Evolutionary conservation across 2,329 filamentous ascomycete species (phyloP).

Genomic region (Shiraia bambusicola): DNA sequence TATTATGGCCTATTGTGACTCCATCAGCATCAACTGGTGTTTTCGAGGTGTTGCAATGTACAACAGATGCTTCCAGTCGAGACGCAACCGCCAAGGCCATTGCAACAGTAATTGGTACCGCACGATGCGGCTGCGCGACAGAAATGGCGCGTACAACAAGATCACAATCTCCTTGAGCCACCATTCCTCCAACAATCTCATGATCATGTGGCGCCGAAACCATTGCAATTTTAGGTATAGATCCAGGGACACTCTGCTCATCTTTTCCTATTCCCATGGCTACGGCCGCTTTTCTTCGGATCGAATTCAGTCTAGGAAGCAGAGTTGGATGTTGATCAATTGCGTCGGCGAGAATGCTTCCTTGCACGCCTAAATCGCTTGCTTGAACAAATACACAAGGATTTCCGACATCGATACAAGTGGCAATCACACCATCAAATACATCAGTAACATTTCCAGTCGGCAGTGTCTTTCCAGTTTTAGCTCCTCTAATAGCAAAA

Average conservation of each 20-base stretch:
- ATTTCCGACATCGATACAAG: conserved; percentile 65
- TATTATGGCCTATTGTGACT: conserved; percentile 45
- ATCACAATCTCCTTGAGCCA: conserved; percentile 38
- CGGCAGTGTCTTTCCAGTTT: conserved; percentile 63
- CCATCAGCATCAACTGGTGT: conserved; percentile 28
- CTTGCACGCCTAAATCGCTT: conserved; percentile 53
- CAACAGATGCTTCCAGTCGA: conserved; percentile 39
- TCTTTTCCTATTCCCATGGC: conserved; percentile 61
- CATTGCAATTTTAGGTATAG: conserved; percentile 65
- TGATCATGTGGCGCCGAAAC: conserved; percentile 49
- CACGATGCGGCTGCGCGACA: conserved; percentile 48
- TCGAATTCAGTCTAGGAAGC: conserved; percentile 57
- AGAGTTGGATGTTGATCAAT: conserved; percentile 54
- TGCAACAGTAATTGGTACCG: conserved; percentile 47
- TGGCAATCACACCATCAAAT: conserved; percentile 54
- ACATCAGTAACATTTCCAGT: conserved; percentile 59
- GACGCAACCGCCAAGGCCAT: conserved; percentile 47
- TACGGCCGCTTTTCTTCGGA: conserved; percentile 59
- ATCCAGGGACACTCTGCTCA: conserved; percentile 51
- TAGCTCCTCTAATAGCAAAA: conserved; percentile 50
- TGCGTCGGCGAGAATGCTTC: conserved; percentile 56
- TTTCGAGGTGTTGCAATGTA: conserved; percentile 33
- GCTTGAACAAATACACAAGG: conserved; percentile 64
- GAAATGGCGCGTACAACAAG: conserved; percentile 49
- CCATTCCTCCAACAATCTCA: conserved; percentile 43